phyloP scores from a whole-genome alignment of 148 eudicot genomes.

The Chenopodium album region DNA sequence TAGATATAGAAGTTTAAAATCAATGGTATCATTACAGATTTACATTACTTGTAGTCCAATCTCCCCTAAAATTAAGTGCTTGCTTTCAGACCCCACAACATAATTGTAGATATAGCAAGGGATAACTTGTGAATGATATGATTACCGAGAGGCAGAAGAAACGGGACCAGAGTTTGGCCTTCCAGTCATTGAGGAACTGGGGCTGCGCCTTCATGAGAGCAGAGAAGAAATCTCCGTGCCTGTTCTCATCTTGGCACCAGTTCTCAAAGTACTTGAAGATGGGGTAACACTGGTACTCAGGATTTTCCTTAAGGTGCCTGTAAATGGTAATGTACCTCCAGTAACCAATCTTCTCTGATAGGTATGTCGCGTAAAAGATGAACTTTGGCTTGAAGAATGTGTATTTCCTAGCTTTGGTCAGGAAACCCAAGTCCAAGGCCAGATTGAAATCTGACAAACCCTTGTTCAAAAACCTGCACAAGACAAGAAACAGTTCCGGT shows the following conservation, averaged over 20 bases:
- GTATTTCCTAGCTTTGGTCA: constrained; percentile 96
- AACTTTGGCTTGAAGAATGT: constrained; percentile 98
- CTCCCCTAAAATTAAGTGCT: neutral
- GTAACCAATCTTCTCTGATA: constrained; percentile 96
- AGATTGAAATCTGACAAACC: constrained; percentile 92
- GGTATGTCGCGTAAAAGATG: constrained; percentile 93
- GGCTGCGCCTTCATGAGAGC: constrained; percentile 98
- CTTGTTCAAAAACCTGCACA: constrained; percentile 93
- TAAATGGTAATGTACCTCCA: constrained; percentile 98
- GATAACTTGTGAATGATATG: neutral
- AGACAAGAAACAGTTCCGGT: neutral
- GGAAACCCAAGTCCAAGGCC: constrained; percentile 91
- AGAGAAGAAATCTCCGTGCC: constrained; percentile 99
- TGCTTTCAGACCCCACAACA: neutral
- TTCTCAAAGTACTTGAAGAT: constrained; percentile 97
- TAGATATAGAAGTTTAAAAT: neutral
- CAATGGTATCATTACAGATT: neutral
- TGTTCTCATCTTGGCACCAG: constrained; percentile 99
- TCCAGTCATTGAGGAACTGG: constrained; percentile 98
- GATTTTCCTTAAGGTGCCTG: constrained; percentile 92
- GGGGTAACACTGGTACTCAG: constrained; percentile 86
- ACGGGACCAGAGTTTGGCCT: constrained; percentile 94
- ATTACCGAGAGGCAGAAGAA: constrained; percentile 98
- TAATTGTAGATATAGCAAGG: neutral
- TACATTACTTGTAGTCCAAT: too few relatives aligned